Evolutionary conservation across 106 monocot genomes (phyloP).

Genomic region (Gastrodia elata): DNA sequence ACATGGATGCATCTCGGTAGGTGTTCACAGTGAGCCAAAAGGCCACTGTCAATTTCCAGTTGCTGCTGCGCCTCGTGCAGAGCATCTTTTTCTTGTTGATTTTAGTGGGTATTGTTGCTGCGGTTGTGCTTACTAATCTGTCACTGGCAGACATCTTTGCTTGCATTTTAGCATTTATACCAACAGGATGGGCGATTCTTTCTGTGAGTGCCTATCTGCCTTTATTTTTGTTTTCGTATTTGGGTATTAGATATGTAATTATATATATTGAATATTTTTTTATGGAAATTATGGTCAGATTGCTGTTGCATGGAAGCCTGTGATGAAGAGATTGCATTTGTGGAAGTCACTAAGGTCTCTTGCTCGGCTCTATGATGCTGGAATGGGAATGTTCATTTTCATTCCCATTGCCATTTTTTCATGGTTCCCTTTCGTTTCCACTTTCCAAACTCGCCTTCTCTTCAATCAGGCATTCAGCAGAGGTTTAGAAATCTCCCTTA

Average conservation of each 20-base stretch:
- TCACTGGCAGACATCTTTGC: constrained; percentile 74
- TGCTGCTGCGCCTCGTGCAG: constrained; percentile 79
- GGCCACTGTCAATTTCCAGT: constrained; percentile 88
- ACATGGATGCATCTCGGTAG: constrained; percentile 21
- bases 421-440: constrained; percentile 93
- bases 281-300: constrained; percentile 57
- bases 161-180: constrained; percentile 82
- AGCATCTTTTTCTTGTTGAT: constrained; percentile 61
- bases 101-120: constrained; percentile 56
- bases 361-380: constrained; percentile 86
- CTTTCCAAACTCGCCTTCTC: constrained; percentile 86
- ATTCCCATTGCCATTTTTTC: constrained; percentile 68
- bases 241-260: too few species aligned
- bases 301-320: constrained; percentile 79
- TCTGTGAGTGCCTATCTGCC: constrained; percentile 45
- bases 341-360: constrained; percentile 86
- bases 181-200: constrained; percentile 95
- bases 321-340: constrained; percentile 47
- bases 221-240: background rate
- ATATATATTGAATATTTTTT: background rate
- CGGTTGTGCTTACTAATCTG: constrained; percentile 49
- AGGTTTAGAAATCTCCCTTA: constrained; percentile 93
- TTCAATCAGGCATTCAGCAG: constrained; percentile 97
- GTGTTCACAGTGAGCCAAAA: constrained; percentile 91
- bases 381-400: constrained; percentile 88